Conservation (phyloP, 768 basidiomycete species). For the Boletus eberwhitei region DNA sequence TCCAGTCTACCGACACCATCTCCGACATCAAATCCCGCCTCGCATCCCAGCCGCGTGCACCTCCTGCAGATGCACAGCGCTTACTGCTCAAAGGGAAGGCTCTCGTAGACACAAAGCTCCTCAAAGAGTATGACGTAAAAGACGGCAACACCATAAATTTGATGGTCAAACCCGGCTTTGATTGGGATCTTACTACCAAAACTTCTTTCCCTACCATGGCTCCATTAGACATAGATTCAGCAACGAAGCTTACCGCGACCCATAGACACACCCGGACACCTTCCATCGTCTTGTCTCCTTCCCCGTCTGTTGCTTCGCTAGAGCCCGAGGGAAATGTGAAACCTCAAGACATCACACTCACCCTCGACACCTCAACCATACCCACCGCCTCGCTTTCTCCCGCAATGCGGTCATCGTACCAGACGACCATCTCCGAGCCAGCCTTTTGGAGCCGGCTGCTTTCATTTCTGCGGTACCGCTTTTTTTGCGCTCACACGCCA, state of each 20-base stretch:
- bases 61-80: conserved; percentile 77
- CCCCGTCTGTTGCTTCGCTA: conserved; percentile 50
- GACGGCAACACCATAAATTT: conserved; percentile 82
- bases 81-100: conserved; percentile 94
- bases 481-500: background rate
- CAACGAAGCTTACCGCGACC: conserved; percentile 27
- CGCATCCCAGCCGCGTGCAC: conserved; percentile 61
- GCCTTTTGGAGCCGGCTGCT: conserved; percentile 76
- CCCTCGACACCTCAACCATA: conserved; percentile 56
- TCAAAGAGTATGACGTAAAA: conserved; percentile 86
- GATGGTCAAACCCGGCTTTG: conserved; percentile 75
- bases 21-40: conserved; percentile 75
- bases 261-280: conserved; percentile 65
- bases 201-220: conserved; percentile 26
- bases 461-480: conserved; percentile 53
- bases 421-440: conserved; percentile 63
- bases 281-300: conserved; percentile 74
- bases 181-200: conserved; percentile 59
- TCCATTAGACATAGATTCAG: conserved; percentile 18
- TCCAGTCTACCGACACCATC: conserved; percentile 82
- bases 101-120: conserved; percentile 80
- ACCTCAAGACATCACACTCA: conserved; percentile 61
- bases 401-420: conserved; percentile 27
- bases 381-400: conserved; percentile 45
- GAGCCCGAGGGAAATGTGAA: conserved; percentile 39